Conservation (phyloP, 1,139 yeast species). For the Geotrichum cucujoidarum region DNA sequence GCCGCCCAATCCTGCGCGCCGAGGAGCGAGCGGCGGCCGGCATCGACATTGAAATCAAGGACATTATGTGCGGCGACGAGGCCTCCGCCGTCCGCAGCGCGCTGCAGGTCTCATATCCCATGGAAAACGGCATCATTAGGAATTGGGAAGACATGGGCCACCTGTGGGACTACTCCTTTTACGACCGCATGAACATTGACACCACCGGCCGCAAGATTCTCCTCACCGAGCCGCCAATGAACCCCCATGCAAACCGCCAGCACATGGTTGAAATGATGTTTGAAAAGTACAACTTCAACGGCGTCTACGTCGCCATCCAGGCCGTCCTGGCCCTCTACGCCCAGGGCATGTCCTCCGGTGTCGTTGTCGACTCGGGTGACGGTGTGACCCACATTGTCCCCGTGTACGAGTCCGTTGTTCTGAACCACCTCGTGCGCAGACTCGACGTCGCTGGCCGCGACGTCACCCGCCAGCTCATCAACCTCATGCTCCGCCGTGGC, state of each 20-base stretch:
- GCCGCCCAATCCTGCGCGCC: constrained; percentile 94
- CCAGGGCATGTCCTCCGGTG: constrained; percentile 94
- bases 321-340: constrained; percentile 96
- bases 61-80: constrained; percentile 96
- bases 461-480: constrained; percentile 90
- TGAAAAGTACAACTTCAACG: constrained; percentile 91
- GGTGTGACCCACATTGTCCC: constrained; percentile 98
- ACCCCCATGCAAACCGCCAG: constrained; percentile 88
- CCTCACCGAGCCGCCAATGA: constrained; percentile 97
- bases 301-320: constrained; percentile 96
- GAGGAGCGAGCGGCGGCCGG: constrained; percentile 64
- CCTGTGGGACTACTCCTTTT: constrained; percentile 96
- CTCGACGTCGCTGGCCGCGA: constrained; percentile 98
- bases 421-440: constrained; percentile 87
- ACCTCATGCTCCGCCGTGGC: constrained; percentile 85
- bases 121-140: constrained; percentile 96
- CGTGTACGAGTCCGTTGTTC: constrained; percentile 91
- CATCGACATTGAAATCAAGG: constrained; percentile 53
- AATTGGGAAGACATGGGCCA: constrained; percentile 99
- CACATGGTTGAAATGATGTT: constrained; percentile 96
- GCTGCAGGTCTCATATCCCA: constrained; percentile 88
- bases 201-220: constrained; percentile 75
- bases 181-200: constrained; percentile 77
- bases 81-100: constrained; percentile 88
- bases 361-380: constrained; percentile 95